These are phyloP conservation scores for Thalassiosira mediterranea DNA, from an alignment of 352 stramenopile species.

Conservation along the genomic window DNA sequence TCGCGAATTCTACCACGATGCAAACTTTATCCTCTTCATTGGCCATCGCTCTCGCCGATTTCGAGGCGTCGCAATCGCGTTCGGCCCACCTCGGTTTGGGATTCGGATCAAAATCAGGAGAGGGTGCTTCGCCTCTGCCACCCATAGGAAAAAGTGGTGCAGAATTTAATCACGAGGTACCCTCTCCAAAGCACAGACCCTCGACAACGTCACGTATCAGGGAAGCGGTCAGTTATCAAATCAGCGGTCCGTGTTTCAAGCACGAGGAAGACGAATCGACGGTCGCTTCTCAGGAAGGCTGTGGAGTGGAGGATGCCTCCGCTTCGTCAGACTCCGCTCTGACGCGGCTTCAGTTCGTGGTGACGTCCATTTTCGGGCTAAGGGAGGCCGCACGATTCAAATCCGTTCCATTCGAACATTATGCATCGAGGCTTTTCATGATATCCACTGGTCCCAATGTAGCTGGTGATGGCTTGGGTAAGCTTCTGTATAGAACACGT, in stretches of 20 bases:
- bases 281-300: conserved; percentile 33
- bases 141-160: conserved; percentile 3
- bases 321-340: conserved; percentile 67
- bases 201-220: conserved; percentile 29
- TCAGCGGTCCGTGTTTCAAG: conserved; percentile 55
- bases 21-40: conserved; percentile 79
- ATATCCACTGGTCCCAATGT: conserved; percentile 61
- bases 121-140: too few species aligned
- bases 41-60: conserved; percentile 72
- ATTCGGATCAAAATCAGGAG: conserved; percentile 17
- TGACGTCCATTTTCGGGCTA: conserved; percentile 73
- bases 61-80: conserved; percentile 68
- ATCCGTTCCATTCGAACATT: conserved; percentile 55
- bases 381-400: conserved; percentile 70
- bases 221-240: conserved; percentile 48
- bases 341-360: conserved; percentile 71
- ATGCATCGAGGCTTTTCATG: conserved; percentile 65
- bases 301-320: conserved; percentile 45
- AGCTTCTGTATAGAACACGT: too few species aligned
- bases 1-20: conserved; percentile 79
- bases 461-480: conserved; percentile 70
- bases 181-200: conserved; percentile 18
- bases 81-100: conserved; percentile 56
- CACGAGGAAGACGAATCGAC: conserved; percentile 52
- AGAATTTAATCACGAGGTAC: conserved; percentile 12